phyloP scores from a whole-genome alignment of 306 rosid species.

The Prunus salicina region DNA sequence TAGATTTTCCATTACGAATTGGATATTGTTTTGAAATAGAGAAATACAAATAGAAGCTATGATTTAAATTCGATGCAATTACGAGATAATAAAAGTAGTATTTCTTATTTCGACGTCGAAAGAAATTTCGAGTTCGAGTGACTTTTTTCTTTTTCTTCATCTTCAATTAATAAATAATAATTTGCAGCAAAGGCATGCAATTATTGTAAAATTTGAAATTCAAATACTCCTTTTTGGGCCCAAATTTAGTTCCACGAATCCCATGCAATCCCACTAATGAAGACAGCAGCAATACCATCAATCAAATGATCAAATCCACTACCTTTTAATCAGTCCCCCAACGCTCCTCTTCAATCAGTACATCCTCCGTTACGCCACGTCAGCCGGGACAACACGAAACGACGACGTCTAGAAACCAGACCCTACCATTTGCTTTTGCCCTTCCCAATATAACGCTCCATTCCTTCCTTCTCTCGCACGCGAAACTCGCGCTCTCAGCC shows the following conservation, averaged over 20 bases:
- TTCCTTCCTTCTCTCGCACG: conserved; percentile 11
- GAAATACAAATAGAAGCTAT: too few species aligned
- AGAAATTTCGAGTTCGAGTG: too few species aligned
- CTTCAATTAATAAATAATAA: too few species aligned
- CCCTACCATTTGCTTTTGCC: not conserved
- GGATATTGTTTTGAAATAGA: too few species aligned
- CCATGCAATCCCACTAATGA: not conserved
- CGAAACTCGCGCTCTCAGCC: conserved; percentile 11
- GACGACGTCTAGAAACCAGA: conserved; percentile 26
- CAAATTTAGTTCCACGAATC: not conserved
- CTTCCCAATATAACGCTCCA: conserved; percentile 38
- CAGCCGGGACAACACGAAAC: not conserved
- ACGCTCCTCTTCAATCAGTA: not conserved
- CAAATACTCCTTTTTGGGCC: not conserved
- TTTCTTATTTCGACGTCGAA: too few species aligned
- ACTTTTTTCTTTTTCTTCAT: too few species aligned
- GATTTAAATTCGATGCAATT: too few species aligned
- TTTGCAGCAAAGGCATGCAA: too few species aligned
- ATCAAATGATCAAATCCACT: too few species aligned
- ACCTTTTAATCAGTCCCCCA: not conserved
- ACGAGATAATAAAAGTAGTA: too few species aligned
- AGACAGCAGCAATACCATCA: not conserved
- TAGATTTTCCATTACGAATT: too few species aligned
- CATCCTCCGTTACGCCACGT: conserved; percentile 15
- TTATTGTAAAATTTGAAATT: not conserved